These are phyloP conservation scores for Aureobasidium vineae DNA, from an alignment of 2,329 filamentous ascomycete genomes.

Conservation along the genomic window DNA sequence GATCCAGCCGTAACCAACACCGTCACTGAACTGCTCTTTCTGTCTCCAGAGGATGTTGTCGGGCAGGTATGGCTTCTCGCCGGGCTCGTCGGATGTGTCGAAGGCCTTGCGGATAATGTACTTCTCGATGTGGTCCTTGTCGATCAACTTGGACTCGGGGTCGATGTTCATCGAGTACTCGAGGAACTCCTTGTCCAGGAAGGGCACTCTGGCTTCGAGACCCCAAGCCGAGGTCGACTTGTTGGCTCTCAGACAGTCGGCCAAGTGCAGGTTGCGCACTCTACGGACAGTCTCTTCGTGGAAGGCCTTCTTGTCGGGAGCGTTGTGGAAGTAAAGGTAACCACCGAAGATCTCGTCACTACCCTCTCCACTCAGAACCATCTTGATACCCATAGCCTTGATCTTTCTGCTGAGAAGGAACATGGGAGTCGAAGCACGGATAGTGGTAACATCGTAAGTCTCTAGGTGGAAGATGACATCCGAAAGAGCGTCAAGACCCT, in stretches of 20 bases:
- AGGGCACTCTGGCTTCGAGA: slow-evolving; percentile 94
- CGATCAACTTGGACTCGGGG: slow-evolving; percentile 94
- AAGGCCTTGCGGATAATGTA: slow-evolving; percentile 98
- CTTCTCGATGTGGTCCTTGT: slow-evolving; percentile 85
- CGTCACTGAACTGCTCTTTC: slow-evolving; percentile 99
- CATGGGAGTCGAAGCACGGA: slow-evolving; percentile 98
- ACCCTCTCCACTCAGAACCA: slow-evolving; percentile 96
- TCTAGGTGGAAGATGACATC: slow-evolving; percentile 99
- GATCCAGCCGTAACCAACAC: slow-evolving; percentile 99
- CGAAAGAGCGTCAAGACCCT: slow-evolving; percentile 92
- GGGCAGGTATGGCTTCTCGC: slow-evolving; percentile 81
- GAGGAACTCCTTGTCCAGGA: slow-evolving; percentile 96
- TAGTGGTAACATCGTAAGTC: slow-evolving; percentile 97
- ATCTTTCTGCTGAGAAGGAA: slow-evolving; percentile 97
- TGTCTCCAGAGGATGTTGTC: slow-evolving; percentile 96
- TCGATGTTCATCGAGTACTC: slow-evolving; percentile 92
- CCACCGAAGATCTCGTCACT: slow-evolving; percentile 98
- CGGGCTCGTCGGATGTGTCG: slow-evolving; percentile 84
- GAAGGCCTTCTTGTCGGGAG: slow-evolving; percentile 87
- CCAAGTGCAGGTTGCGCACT: slow-evolving; percentile 92
- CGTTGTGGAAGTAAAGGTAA: slow-evolving; percentile 97
- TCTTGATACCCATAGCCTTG: slow-evolving; percentile 99
- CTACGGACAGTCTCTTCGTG: slow-evolving; percentile 92
- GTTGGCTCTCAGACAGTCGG: slow-evolving; percentile 97
- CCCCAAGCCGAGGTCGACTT: slow-evolving; percentile 99